Evolutionary conservation across 1,284 basidiomycete species (phyloP), one percentile per base, ranked within the genome.

Genomic region (Trichosporon ovoides): DNA sequence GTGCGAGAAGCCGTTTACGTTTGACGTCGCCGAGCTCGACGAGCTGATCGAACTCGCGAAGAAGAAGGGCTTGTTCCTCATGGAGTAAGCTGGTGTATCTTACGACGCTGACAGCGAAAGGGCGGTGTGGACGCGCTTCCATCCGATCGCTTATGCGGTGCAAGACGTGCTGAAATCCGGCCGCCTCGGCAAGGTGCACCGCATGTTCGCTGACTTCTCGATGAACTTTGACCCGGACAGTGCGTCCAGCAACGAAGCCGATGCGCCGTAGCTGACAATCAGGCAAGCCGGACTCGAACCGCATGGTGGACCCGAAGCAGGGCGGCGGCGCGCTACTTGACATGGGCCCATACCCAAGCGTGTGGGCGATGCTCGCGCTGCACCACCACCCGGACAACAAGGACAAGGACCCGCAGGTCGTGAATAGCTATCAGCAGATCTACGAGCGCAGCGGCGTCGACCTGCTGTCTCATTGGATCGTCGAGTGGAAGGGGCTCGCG

Each of bases 81-180:
- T 93, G 90, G 91, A 92, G 77, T 90, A 86, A 3, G 81, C 90
- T 73, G 87, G 85, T n/a, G n/a, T n/a, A n/a, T n/a, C n/a, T n/a
- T n/a, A n/a, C n/a, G n/a, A n/a, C n/a, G 28, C 40, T 57, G 20
- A 57, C 38, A n/a, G 13, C 19, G 28, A 5, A 53, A 73, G 71
- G 63, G 76, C 76, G 22, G 74, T 78, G 3, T 77, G 76, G 76
- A 77, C 76, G 9, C 66, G 75, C 35, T 78, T 75, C 68, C 74
- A 76, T 52, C 77, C 77, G 20, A 70, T 78, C 54, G 72, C 73
- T 18, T 76, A 74, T 38, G 68, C 68, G 1, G 63, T 77, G 0
- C 74, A 79, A 55, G 66, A 76, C 24, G 63, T 72, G 10, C 57
- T 78, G 37, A 69, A 70, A 52, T 68, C 66, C 7, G 76, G 74